Evolutionary conservation across 768 basidiomycete genomes (phyloP).

Genomic region (Kondoa malvinella): DNA sequence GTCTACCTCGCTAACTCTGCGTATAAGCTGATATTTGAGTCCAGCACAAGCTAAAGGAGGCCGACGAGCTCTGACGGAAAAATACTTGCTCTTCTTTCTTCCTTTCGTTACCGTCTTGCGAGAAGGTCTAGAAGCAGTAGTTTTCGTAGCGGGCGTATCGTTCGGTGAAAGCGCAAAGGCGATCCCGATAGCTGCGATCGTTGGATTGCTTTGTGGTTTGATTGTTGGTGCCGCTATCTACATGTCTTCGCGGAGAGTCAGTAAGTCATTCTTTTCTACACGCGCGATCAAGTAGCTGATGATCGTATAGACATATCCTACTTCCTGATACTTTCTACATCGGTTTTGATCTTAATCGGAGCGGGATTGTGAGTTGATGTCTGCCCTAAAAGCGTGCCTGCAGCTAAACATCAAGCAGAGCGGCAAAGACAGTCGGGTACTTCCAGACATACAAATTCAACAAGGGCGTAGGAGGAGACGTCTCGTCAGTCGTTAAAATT

Average conservation of each 20-base stretch:
- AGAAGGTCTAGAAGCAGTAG: constrained; percentile 82
- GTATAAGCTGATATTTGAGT: constrained; percentile 10
- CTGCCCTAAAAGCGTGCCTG: too few relatives aligned
- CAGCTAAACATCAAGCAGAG: too few relatives aligned
- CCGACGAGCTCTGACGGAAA: constrained; percentile 27
- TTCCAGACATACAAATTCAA: constrained; percentile 53
- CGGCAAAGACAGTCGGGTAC: constrained; percentile 56
- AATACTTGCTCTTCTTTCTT: constrained; percentile 76
- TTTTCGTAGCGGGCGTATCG: constrained; percentile 51
- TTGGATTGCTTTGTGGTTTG: constrained; percentile 62
- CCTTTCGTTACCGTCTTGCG: constrained; percentile 82
- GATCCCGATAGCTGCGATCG: constrained; percentile 78
- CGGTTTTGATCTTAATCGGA: constrained; percentile 79
- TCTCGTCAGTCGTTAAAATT: constrained; percentile 24
- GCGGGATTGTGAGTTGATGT: too few relatives aligned
- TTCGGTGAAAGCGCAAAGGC: constrained; percentile 63
- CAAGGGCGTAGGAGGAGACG: constrained; percentile 47
- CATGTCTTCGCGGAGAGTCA: background rate
- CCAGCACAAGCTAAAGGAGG: constrained; percentile 23
- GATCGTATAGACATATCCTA: constrained; percentile 60
- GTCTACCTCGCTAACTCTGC: background rate
- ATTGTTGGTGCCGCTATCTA: constrained; percentile 41
- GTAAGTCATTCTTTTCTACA: background rate
- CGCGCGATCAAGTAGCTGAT: too few relatives aligned
- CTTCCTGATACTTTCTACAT: constrained; percentile 84